A percentile compares a stretch with the other conserved stretches of the same genome.
Conservation (phyloP, 176 grass and related monocot genomes). For the Oryza glumipatula region DNA sequence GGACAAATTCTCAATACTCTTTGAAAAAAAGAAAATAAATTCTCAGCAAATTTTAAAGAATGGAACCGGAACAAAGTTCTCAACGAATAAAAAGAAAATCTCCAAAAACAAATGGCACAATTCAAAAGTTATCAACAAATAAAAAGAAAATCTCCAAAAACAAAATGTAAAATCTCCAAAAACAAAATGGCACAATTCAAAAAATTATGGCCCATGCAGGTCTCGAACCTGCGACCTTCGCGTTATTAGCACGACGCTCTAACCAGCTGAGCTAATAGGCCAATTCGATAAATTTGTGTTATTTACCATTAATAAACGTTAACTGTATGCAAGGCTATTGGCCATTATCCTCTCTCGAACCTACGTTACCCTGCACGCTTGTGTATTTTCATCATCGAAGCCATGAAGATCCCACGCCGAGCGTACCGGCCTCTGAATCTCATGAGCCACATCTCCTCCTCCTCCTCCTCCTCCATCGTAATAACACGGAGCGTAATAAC, state of each 20-base stretch:
- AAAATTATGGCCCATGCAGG: constrained; percentile 72
- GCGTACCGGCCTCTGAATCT: constrained; percentile 6
- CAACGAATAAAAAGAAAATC: not conserved
- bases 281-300: not conserved
- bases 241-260: constrained; percentile 95
- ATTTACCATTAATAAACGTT: too few relatives aligned
- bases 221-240: constrained; percentile 90
- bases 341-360: too few relatives aligned
- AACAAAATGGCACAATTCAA: not conserved
- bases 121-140: too few relatives aligned
- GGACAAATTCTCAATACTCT: not conserved
- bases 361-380: constrained; percentile 50
- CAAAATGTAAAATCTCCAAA: not conserved
- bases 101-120: too few relatives aligned
- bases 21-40: too few relatives aligned
- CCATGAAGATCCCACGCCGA: constrained; percentile 35
- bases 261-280: constrained; percentile 52
- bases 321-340: too few relatives aligned
- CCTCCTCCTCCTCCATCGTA: not conserved
- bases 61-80: too few relatives aligned
- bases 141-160: not conserved
- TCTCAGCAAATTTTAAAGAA: too few relatives aligned
- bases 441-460: not conserved
- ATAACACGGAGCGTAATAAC: not conserved
- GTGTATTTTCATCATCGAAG: constrained; percentile 48